These are phyloP conservation scores for Karstenula rhodostoma DNA, from an alignment of 2,329 filamentous ascomycete species.

Conservation along the genomic window DNA sequence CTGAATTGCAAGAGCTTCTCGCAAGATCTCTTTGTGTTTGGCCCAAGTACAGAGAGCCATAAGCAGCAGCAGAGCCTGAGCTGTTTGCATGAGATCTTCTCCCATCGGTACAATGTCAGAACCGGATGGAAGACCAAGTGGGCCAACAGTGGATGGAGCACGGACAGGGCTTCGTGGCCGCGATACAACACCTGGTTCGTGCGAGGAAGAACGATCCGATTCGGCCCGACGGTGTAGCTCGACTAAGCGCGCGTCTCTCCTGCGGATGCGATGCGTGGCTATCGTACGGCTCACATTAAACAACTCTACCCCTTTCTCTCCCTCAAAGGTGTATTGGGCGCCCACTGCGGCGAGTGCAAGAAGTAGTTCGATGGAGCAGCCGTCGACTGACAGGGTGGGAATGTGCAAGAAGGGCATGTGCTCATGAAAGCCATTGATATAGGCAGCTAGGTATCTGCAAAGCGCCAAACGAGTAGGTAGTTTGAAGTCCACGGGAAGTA, in stretches of 20 bases:
- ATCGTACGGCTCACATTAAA: constrained; percentile 66
- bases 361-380: constrained; percentile 73
- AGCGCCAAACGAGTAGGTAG: constrained; percentile 75
- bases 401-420: constrained; percentile 72
- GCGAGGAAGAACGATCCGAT: constrained; percentile 28
- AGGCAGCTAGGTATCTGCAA: constrained; percentile 73
- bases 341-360: constrained; percentile 73
- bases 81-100: constrained; percentile 65
- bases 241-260: constrained; percentile 57
- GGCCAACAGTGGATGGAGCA: constrained; percentile 33
- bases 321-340: constrained; percentile 69
- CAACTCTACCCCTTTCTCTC: constrained; percentile 61
- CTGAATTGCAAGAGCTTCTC: constrained; percentile 65
- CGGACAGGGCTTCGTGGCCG: constrained; percentile 25
- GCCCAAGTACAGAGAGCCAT: constrained; percentile 69
- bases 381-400: constrained; percentile 69
- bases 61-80: constrained; percentile 69
- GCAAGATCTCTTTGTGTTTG: constrained; percentile 63
- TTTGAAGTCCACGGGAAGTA: constrained; percentile 69
- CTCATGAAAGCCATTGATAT: constrained; percentile 71
- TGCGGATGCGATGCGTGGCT: constrained; percentile 60
- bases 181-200: constrained; percentile 25
- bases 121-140: constrained; percentile 38
- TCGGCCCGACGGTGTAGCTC: constrained; percentile 34
- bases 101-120: constrained; percentile 21